Conservation (phyloP, 352 stramenopile genomes). For the Phytopythium sindhum region DNA sequence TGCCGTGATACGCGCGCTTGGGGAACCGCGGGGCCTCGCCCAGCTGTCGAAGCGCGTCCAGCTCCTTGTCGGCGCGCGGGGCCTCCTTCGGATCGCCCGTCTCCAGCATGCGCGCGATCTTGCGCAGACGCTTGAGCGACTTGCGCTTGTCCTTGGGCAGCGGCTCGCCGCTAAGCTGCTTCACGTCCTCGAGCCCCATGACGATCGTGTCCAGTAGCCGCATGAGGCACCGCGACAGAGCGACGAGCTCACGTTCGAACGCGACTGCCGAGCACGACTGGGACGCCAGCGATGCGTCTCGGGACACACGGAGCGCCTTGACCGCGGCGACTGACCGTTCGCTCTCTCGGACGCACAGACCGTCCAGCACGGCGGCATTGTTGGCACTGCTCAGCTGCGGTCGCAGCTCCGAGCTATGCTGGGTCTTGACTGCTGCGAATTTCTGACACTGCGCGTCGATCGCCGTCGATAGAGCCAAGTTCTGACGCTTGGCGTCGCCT, state of each 20-base stretch:
- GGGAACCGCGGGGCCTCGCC: slow-evolving; percentile 52
- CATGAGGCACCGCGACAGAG: slow-evolving; percentile 37
- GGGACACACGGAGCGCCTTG: slow-evolving; percentile 21
- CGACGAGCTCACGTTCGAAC: slow-evolving; percentile 54
- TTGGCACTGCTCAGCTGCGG: slow-evolving; percentile 79
- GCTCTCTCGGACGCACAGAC: slow-evolving; percentile 55
- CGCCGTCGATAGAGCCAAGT: slow-evolving; percentile 9
- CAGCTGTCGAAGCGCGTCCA: slow-evolving; percentile 37
- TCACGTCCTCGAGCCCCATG: slow-evolving; percentile 56
- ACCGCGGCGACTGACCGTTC: slow-evolving; percentile 30
- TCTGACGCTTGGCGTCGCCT: slow-evolving; percentile 10
- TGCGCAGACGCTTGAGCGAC: slow-evolving; percentile 65
- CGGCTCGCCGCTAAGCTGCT: slow-evolving; percentile 39
- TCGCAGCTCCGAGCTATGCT: slow-evolving; percentile 50
- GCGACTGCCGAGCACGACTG: slow-evolving; percentile 25
- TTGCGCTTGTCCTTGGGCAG: slow-evolving; percentile 60
- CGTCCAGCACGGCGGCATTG: slow-evolving; percentile 39
- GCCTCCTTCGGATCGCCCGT: slow-evolving; percentile 52
- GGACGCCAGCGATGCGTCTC: slow-evolving; percentile 28
- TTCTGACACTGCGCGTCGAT: slow-evolving; percentile 33
- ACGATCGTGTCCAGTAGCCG: slow-evolving; percentile 57
- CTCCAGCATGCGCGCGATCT: slow-evolving; percentile 52
- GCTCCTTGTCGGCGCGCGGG: slow-evolving; percentile 37
- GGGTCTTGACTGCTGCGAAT: slow-evolving; percentile 45
- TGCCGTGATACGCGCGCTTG: slow-evolving; percentile 38